Evolutionary conservation across 495 filamentous ascomycete genomes (phyloP), one percentile per base, ranked within the genome.

Genomic region (Monascus purpureus): DNA sequence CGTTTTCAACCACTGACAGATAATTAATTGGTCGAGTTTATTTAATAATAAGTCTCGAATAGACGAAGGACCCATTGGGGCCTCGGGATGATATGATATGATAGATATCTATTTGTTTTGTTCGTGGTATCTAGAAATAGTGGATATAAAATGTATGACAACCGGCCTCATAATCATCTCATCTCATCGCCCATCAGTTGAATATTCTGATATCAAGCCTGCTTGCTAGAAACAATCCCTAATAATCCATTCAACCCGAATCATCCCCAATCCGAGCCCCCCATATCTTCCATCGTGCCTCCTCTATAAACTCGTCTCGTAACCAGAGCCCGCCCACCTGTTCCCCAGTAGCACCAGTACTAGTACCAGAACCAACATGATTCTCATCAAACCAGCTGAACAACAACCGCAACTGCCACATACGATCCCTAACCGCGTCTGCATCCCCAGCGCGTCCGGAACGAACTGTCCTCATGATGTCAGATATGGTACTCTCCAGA

Each of bases 341-440:
- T 47, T 45, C 13, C 43, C 41, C 27, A 65, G 36, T 30, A 43
- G 50, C 37, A 42, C 56, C 49, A 42, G 51, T 50, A 40, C 40
- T 57, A 28, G 44, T 53, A 28, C 50, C 47, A 27, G 41, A 53
- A 35, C 43, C 55, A 33, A 44, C 42, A 31, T 42, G 43, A 22
- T 46, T 43, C 25, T 49, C 47, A 45, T 84, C 82, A 2, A 75
- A 68, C 82, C 85, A 94, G 39, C 77, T 77, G 53, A 94, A 90
- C 28, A 97, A 49, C 7, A 88, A 42, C 35, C 69, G 69, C 14
- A 95, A 55, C 33, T 86, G 82, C 54, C 82, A 68, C 32, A 95
- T 45, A 2, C 73, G 60, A 50, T 90, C 82, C 23, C 73, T 56
- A 4, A 60, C 35, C 36, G 57, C 49, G 29, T 60, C 57, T 0